A percentile compares a stretch with the other conserved stretches of the same genome.
Conservation (phyloP, 306 rosid genomes). For the Morella rubra region DNA sequence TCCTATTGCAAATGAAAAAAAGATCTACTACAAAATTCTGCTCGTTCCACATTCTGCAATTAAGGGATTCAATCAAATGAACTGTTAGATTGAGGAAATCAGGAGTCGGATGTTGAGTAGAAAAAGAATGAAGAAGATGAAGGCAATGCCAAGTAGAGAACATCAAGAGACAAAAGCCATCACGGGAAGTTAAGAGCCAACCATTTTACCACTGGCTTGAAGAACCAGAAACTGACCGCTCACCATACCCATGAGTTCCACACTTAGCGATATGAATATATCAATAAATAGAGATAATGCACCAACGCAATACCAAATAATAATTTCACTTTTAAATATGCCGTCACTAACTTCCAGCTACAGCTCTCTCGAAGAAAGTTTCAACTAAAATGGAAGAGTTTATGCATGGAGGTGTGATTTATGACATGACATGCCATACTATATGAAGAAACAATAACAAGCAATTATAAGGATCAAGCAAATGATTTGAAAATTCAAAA, state of each 20-base stretch:
- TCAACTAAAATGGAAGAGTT: not conserved
- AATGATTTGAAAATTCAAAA: no score
- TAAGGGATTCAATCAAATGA: not conserved
- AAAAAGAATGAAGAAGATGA: not conserved
- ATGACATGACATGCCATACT: no score
- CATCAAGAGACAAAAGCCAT: not conserved
- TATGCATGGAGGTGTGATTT: not conserved
- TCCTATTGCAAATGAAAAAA: not conserved
- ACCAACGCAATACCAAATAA: not conserved
- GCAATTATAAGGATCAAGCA: no score
- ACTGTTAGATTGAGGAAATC: not conserved
- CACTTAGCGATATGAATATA: not conserved
- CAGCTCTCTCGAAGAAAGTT: not conserved
- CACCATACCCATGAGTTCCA: not conserved
- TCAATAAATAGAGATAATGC: not conserved
- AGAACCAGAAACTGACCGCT: not conserved
- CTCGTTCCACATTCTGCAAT: not conserved
- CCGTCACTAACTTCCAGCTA: not conserved
- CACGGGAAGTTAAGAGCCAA: not conserved
- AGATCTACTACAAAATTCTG: not conserved
- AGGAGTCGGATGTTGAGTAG: not conserved
- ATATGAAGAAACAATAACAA: no score
- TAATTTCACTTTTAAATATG: not conserved
- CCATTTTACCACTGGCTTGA: not conserved
- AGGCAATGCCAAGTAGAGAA: not conserved